phyloP scores from a whole-genome alignment of 805 yeast species.

The Starmerella potacharoeniae region DNA sequence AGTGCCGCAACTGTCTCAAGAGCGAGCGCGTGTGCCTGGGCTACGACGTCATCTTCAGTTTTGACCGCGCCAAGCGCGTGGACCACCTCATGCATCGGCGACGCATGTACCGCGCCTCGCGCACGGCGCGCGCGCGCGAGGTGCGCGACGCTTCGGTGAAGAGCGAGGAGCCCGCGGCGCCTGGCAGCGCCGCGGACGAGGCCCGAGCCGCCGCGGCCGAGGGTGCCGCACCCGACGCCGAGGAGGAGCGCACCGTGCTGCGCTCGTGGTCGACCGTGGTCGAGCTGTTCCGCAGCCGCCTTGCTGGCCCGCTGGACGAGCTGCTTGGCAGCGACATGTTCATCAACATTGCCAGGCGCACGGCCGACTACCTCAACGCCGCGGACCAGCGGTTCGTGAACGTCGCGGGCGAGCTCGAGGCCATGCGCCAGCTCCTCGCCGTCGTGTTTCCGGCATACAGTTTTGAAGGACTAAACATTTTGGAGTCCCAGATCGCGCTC shows the following conservation, averaged over 20 bases:
- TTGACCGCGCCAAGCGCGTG: slow-evolving; percentile 8
- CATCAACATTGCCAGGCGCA: slow-evolving; percentile 13
- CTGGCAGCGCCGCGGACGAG: too few species aligned
- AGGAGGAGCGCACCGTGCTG: not conserved
- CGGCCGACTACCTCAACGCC: slow-evolving; percentile 11
- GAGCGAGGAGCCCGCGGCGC: not conserved
- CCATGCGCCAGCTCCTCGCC: slow-evolving; percentile 25
- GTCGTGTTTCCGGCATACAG: slow-evolving; percentile 18
- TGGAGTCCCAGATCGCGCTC: slow-evolving; percentile 16
- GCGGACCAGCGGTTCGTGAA: slow-evolving; percentile 5
- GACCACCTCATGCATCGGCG: slow-evolving; percentile 6
- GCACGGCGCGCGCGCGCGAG: not conserved
- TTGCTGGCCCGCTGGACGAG: slow-evolving; percentile 24
- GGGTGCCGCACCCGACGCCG: not conserved
- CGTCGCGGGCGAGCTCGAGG: slow-evolving; percentile 28
- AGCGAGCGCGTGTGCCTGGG: slow-evolving; percentile 58
- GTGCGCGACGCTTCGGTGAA: not conserved
- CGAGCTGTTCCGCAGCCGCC: slow-evolving; percentile 15
- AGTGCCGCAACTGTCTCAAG: slow-evolving; percentile 56
- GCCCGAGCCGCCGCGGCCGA: not conserved
- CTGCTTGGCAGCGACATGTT: slow-evolving; percentile 23
- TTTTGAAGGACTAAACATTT: slow-evolving; percentile 10
- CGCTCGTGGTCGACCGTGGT: slow-evolving; percentile 23
- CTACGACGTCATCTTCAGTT: slow-evolving; percentile 37
- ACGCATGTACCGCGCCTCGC: slow-evolving; percentile 1